Percentiles rank a stretch among this genome's conserved stretches.
Conservation (phyloP, 352 stramenopile genomes). For the Phytophthora pluvialis region DNA sequence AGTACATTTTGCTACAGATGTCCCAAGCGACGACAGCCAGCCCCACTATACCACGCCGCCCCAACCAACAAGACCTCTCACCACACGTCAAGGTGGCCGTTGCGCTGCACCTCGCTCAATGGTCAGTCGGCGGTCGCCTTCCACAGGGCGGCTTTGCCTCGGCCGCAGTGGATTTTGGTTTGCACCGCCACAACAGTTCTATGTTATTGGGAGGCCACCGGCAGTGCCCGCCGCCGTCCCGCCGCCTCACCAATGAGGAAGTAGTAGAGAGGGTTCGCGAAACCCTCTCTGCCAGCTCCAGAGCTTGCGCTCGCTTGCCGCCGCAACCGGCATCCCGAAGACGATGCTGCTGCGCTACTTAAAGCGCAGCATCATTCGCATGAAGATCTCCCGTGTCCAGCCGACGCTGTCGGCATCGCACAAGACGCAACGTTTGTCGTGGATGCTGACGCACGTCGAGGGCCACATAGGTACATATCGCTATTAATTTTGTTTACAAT, state of each 20-base stretch:
- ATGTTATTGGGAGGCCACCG: neutral
- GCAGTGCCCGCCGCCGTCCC: neutral
- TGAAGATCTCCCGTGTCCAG: neutral
- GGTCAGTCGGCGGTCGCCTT: neutral
- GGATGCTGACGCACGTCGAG: conserved; percentile 4
- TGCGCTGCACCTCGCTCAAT: neutral
- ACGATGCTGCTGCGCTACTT: neutral
- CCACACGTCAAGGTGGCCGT: neutral
- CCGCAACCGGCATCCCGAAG: conserved; percentile 6
- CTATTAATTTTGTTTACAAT: neutral
- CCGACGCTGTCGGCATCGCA: conserved; percentile 1
- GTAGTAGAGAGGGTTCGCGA: neutral
- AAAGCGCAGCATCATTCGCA: neutral
- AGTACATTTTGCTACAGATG: too few relatives aligned
- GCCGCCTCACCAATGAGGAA: neutral
- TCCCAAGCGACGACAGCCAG: neutral
- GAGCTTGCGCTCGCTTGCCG: conserved; percentile 11
- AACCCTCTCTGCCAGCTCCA: conserved; percentile 3
- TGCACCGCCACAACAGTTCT: neutral
- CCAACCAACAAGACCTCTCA: neutral
- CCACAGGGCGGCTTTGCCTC: neutral
- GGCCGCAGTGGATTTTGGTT: neutral
- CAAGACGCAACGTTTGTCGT: conserved; percentile 4
- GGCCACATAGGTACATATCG: neutral
- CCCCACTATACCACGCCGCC: neutral